Percentiles rank a stretch among this genome's conserved stretches.
These are phyloP conservation scores for Schizochytrium sp. DNA, from an alignment of 108 stramenopile genomes.

Conservation along the genomic window DNA sequence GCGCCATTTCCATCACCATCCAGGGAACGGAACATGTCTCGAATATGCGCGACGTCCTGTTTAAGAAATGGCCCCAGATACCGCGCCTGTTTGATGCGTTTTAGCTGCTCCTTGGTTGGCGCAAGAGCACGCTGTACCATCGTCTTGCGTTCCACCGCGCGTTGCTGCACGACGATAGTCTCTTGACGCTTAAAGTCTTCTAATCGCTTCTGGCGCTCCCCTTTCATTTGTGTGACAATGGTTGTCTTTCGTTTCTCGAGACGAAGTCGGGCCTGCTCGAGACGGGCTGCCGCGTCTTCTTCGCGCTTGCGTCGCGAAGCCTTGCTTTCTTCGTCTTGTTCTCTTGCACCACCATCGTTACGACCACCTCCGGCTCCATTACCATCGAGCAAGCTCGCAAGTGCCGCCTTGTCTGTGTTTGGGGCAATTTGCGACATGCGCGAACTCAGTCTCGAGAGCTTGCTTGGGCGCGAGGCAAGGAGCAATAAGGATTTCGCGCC, in stretches of 20 bases:
- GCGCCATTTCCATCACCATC: not conserved
- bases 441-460: not conserved
- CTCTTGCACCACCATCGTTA: not conserved
- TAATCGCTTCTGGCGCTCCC: not conserved
- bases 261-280: not conserved
- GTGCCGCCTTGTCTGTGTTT: not conserved
- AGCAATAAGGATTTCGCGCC: not conserved
- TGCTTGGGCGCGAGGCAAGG: not conserved
- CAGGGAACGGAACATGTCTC: not conserved
- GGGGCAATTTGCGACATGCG: not conserved
- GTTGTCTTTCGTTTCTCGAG: not conserved
- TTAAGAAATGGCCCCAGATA: not conserved
- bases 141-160: not conserved
- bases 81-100: not conserved
- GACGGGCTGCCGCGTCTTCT: not conserved
- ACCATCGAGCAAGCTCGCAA: not conserved
- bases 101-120: not conserved
- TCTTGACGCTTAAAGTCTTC: not conserved
- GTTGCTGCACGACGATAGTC: not conserved
- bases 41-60: conserved; percentile 1
- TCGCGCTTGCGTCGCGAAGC: not conserved
- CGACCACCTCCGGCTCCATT: not conserved
- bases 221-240: not conserved
- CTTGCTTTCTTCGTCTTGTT: too few species aligned
- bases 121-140: not conserved